phyloP scores from a whole-genome alignment of 371 early-diverging fungal species.

The Lichtheimia hyalospora region DNA sequence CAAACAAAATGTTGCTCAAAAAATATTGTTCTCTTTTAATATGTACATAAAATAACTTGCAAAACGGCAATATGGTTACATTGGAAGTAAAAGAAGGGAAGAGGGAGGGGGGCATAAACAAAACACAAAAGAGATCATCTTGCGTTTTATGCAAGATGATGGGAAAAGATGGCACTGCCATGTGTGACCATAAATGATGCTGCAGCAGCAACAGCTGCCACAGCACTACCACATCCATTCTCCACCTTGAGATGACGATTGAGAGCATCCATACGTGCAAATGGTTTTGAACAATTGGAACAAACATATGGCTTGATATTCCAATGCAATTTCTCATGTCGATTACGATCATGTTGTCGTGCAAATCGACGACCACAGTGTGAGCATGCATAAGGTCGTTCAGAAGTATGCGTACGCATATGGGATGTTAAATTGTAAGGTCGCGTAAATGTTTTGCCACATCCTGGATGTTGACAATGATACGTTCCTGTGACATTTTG shows the following conservation, averaged over 20 bases:
- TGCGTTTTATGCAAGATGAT: too few relatives aligned
- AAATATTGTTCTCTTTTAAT: too few relatives aligned
- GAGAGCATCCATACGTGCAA: constrained; percentile 68
- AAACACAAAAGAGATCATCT: too few relatives aligned
- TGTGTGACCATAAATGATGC: background rate
- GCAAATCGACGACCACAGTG: constrained; percentile 51
- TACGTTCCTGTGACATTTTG: background rate
- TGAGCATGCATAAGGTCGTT: constrained; percentile 36
- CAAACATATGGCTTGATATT: constrained; percentile 58
- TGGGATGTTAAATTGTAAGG: constrained; percentile 71
- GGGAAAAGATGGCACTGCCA: too few relatives aligned
- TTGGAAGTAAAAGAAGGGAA: too few relatives aligned
- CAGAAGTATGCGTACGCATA: constrained; percentile 59
- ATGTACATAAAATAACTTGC: too few relatives aligned
- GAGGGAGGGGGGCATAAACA: too few relatives aligned
- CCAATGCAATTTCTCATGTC: constrained; percentile 58
- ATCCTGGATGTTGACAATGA: constrained; percentile 43
- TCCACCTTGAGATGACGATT: constrained; percentile 69
- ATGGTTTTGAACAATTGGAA: constrained; percentile 47
- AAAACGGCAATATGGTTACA: too few relatives aligned
- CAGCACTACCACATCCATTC: constrained; percentile 42
- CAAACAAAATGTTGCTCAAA: too few relatives aligned
- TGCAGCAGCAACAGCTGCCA: constrained; percentile 8
- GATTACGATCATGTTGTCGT: constrained; percentile 58
- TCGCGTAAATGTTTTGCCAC: constrained; percentile 64